A percentile compares a stretch with the other conserved stretches of the same genome.
Evolutionary conservation across 257 asterid genomes (phyloP).

Genomic region (Petrea volubilis): DNA sequence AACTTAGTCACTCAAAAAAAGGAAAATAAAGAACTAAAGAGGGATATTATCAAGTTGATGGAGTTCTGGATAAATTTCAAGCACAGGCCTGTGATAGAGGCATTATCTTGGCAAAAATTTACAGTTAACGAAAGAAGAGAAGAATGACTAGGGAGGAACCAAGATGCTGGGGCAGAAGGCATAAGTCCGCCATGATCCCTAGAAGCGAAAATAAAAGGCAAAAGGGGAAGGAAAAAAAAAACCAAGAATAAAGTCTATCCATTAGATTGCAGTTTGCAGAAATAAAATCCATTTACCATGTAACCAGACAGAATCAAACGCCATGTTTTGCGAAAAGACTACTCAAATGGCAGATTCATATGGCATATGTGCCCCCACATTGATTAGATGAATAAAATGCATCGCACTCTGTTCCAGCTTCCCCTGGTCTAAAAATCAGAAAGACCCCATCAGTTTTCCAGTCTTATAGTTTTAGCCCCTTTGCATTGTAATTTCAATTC

Average conservation of each 20-base stretch:
- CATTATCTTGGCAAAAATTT: not conserved
- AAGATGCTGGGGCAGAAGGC: not conserved
- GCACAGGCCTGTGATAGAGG: not conserved
- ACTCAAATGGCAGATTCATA: conserved; percentile 12
- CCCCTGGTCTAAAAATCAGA: not conserved
- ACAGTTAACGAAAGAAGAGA: not conserved
- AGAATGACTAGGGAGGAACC: conserved; percentile 5
- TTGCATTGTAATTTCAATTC: not conserved
- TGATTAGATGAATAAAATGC: conserved; percentile 7
- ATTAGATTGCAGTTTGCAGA: not conserved
- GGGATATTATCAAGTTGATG: conserved; percentile 11
- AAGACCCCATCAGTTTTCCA: not conserved
- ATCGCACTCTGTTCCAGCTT: conserved; percentile 9
- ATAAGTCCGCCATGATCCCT: not conserved
- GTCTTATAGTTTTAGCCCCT: not conserved
- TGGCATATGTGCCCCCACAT: not conserved
- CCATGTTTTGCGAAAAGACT: not conserved
- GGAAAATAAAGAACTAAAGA: not conserved
- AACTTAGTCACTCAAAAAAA: not conserved
- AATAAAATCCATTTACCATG: not conserved
- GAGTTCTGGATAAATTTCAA: not conserved
- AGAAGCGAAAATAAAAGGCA: not conserved
- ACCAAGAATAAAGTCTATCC: not conserved
- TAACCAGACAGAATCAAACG: not conserved
- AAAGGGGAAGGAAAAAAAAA: not conserved